Evolutionary conservation across 129 eudicot genomes (phyloP).

Genomic region (Tagetes patula): DNA sequence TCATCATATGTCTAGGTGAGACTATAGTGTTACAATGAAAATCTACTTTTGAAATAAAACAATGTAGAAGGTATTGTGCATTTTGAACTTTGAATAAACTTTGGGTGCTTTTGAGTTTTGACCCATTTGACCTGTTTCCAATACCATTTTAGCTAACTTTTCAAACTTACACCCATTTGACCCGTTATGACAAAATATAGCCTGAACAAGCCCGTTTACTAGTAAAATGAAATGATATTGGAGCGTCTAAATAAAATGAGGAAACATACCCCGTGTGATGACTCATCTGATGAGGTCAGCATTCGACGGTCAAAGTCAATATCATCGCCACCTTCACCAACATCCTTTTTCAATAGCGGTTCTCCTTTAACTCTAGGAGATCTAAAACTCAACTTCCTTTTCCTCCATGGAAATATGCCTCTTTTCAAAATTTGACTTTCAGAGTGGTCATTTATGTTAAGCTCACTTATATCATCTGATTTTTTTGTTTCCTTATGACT

Average conservation of each 20-base stretch:
- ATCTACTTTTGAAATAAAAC: not conserved
- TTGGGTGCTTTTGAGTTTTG: not conserved
- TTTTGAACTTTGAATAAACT: too few species aligned
- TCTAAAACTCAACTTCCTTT: slow-evolving; percentile 66
- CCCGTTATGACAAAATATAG: not conserved
- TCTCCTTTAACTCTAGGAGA: slow-evolving; percentile 71
- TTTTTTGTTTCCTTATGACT: slow-evolving; percentile 27
- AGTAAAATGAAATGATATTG: not conserved
- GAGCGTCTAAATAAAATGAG: not conserved
- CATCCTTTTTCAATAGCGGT: slow-evolving; percentile 57
- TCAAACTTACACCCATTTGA: not conserved
- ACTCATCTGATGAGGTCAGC: slow-evolving; percentile 75
- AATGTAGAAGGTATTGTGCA: not conserved
- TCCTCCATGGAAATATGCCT: slow-evolving; percentile 60
- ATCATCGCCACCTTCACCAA: slow-evolving; percentile 83
- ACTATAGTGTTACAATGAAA: not conserved
- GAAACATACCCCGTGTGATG: slow-evolving; percentile 52
- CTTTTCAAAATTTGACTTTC: slow-evolving; percentile 36
- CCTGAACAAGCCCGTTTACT: not conserved
- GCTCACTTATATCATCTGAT: slow-evolving; percentile 21
- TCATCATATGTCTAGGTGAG: not conserved
- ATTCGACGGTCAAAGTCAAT: slow-evolving; percentile 77
- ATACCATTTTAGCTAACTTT: not conserved
- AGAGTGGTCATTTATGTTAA: slow-evolving; percentile 26
- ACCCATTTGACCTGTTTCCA: not conserved